These are phyloP conservation scores for Starmerella sp. DNA, from an alignment of 805 yeast genomes.

Conservation along the genomic window DNA sequence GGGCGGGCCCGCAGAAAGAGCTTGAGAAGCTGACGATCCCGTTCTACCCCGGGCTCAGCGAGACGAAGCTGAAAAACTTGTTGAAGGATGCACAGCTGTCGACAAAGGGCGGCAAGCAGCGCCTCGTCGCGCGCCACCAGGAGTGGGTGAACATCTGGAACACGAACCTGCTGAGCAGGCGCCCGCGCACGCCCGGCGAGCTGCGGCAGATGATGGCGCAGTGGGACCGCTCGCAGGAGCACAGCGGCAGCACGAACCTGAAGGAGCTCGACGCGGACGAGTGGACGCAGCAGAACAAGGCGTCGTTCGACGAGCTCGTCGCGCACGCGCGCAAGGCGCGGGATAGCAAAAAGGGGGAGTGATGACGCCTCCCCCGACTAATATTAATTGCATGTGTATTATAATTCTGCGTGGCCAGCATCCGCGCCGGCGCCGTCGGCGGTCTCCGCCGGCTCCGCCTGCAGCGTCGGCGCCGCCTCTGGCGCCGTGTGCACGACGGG, in stretches of 20 bases:
- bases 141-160: slow-evolving; percentile 72
- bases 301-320: slow-evolving; percentile 19
- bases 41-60: slow-evolving; percentile 49
- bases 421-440: slow-evolving; percentile 6
- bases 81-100: slow-evolving; percentile 46
- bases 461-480: neutral
- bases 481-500: slow-evolving; percentile 5
- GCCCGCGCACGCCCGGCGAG: slow-evolving; percentile 48
- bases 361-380: neutral
- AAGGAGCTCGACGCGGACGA: slow-evolving; percentile 14
- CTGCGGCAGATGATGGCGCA: slow-evolving; percentile 43
- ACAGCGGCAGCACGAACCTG: slow-evolving; percentile 5
- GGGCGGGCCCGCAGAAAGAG: neutral
- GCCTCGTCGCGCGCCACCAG: slow-evolving; percentile 58
- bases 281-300: slow-evolving; percentile 20
- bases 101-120: slow-evolving; percentile 49
- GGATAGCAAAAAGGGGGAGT: neutral
- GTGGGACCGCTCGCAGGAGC: slow-evolving; percentile 21
- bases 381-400: neutral
- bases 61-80: slow-evolving; percentile 50
- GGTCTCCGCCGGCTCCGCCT: neutral
- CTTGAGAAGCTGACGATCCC: slow-evolving; percentile 33
- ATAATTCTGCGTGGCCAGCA: neutral
- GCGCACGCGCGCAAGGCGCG: slow-evolving; percentile 11
- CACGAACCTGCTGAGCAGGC: slow-evolving; percentile 62